These are phyloP conservation scores for Aspergillus novofumigatus DNA, from an alignment of 2,329 filamentous ascomycete species.

Conservation along the genomic window DNA sequence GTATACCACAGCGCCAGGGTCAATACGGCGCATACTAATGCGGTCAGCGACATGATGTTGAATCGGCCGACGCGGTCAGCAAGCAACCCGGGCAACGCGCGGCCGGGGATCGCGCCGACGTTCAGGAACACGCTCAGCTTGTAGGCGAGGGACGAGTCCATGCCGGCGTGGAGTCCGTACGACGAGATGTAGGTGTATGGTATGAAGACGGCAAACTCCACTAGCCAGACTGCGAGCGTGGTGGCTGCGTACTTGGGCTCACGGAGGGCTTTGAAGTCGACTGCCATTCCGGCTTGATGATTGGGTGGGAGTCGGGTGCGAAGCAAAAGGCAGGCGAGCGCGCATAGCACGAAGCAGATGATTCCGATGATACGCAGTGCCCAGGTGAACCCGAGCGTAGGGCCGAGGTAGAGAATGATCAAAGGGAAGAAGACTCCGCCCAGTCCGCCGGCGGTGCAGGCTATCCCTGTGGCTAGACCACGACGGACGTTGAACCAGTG, in stretches of 20 bases:
- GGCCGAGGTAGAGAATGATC: slow-evolving; percentile 25
- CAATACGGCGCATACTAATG: slow-evolving; percentile 13
- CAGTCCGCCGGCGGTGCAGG: slow-evolving; percentile 31
- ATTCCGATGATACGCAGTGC: slow-evolving; percentile 29
- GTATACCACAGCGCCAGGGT: slow-evolving; percentile 23
- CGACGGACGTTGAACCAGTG: slow-evolving; percentile 34
- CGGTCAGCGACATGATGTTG: slow-evolving; percentile 24
- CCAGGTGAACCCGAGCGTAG: slow-evolving; percentile 30
- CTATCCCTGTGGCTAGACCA: slow-evolving; percentile 32
- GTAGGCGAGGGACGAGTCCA: slow-evolving; percentile 24
- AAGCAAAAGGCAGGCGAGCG: slow-evolving; percentile 17
- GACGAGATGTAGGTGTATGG: slow-evolving; percentile 34
- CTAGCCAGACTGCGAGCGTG: slow-evolving; percentile 28
- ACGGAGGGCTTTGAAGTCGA: slow-evolving; percentile 21
- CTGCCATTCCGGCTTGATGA: slow-evolving; percentile 7
- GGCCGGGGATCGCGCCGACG: slow-evolving; percentile 27
- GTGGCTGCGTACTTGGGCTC: slow-evolving; percentile 24
- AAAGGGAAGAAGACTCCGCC: slow-evolving; percentile 35
- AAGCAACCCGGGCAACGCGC: slow-evolving; percentile 28
- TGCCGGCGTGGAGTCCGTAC: slow-evolving; percentile 25
- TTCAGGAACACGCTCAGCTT: slow-evolving; percentile 31
- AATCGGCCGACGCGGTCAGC: slow-evolving; percentile 32
- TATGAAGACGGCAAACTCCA: slow-evolving; percentile 35
- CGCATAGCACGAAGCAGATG: slow-evolving; percentile 17
- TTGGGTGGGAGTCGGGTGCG: slow-evolving; percentile 20